Evolutionary conservation across 352 stramenopile genomes (phyloP), one percentile per base, ranked within the genome.

Genomic region (Globisporangium takayamanum): DNA sequence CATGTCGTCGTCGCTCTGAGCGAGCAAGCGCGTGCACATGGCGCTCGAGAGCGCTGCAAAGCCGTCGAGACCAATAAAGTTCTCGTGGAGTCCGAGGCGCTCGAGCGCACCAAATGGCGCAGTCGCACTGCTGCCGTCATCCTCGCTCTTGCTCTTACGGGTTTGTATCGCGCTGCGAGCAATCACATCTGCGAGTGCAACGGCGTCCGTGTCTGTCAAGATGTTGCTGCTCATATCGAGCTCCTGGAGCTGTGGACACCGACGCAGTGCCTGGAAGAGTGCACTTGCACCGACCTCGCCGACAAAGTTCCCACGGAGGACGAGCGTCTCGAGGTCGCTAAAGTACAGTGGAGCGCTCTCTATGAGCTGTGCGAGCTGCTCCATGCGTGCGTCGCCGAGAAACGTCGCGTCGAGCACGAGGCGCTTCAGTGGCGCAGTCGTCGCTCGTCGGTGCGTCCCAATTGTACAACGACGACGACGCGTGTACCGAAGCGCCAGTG

Each of bases 11-110:
- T 59, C 57, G 50, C 30, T 58, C 39, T 47, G 10, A 5, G 50
- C 39, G 4, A 58, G 16, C 28, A 58, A 20, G 3, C 33, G 58
- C 10, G 50, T 33, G 20, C 44, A 76, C 4, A 86, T 39, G 12
- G 73, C 69, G 59, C 82, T 82, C 3, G 73, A 70, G 30, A 89
- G 73, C 18, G 74, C 76, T 39, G 80, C 66, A 50, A 87, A 87
- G 15, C 78, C 78, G n/a, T 77, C 67, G 28, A 72, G 75, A 5
- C 76, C 79, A 54, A 89, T 88, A 42, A 80, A 90, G 51, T 90
- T 90, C 36, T 86, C 80, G 28, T 78, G 61, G 18, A 90, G 61
- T 36, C 73, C 63, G 5, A 88, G 44, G 0, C 41, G 57, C 11
- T 64, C 53, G 2, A 88, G 60, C 8, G 50, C 28, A 1, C 67